Evolutionary conservation across 1,284 basidiomycete species (phyloP).

Genomic region (Naganishia sp.): DNA sequence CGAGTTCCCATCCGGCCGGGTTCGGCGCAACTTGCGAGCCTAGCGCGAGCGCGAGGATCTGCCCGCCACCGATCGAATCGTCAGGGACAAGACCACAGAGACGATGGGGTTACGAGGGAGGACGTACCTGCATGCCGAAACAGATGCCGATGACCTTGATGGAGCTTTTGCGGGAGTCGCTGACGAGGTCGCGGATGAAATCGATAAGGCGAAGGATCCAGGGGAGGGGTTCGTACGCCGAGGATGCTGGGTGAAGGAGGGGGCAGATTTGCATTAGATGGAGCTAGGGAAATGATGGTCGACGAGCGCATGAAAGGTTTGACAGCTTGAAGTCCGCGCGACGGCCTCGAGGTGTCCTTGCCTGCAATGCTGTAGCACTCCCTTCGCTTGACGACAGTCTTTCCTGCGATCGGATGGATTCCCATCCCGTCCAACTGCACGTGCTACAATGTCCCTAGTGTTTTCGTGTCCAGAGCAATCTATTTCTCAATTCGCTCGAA

Average conservation of each 20-base stretch:
- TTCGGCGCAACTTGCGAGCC: slow-evolving; percentile 55
- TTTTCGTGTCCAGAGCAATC: too few relatives aligned
- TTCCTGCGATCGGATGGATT: too few relatives aligned
- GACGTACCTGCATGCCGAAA: slow-evolving; percentile 51
- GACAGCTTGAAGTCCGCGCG: too few relatives aligned
- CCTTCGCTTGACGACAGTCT: too few relatives aligned
- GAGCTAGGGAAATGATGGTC: not conserved
- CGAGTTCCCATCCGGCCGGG: slow-evolving; percentile 58
- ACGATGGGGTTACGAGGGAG: not conserved
- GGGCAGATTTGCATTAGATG: not conserved
- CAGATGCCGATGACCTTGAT: slow-evolving; percentile 55
- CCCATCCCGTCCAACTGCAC: too few relatives aligned
- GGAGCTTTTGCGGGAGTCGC: slow-evolving; percentile 38
- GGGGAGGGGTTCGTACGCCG: slow-evolving; percentile 44
- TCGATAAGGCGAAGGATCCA: slow-evolving; percentile 44
- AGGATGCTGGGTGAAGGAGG: slow-evolving; percentile 41
- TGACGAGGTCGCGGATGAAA: slow-evolving; percentile 43
- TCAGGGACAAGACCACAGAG: not conserved
- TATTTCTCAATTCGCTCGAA: too few relatives aligned
- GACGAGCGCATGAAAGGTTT: not conserved
- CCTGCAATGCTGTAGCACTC: not conserved
- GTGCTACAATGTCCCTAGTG: too few relatives aligned
- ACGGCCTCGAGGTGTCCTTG: not conserved
- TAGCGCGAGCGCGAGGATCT: slow-evolving; percentile 58
- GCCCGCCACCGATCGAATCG: slow-evolving; percentile 38